Evolutionary conservation across 2,329 filamentous ascomycete species (phyloP).

Genomic region (Penicillium corylophilum): DNA sequence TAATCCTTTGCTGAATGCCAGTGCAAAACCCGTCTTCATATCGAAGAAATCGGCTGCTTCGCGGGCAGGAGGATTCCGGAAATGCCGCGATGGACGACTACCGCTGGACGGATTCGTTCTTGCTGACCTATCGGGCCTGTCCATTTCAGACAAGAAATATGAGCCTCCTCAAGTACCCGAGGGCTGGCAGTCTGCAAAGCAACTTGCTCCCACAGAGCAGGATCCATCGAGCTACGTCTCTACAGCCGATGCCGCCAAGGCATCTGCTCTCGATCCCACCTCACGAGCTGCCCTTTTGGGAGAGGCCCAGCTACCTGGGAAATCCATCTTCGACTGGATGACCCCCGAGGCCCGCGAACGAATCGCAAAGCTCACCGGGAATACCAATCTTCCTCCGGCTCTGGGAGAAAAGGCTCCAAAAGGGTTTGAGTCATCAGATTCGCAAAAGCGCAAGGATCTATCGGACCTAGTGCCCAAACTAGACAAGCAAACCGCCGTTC

Average conservation of each 20-base stretch:
- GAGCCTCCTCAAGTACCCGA: slow-evolving; percentile 45
- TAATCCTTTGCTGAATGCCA: slow-evolving; percentile 65
- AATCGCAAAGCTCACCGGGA: slow-evolving; percentile 73
- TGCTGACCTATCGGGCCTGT: slow-evolving; percentile 53
- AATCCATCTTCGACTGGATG: slow-evolving; percentile 94
- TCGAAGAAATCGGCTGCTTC: slow-evolving; percentile 60
- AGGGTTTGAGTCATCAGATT: slow-evolving; percentile 62
- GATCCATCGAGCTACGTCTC: slow-evolving; percentile 56
- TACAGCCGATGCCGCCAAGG: slow-evolving; percentile 73
- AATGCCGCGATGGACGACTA: slow-evolving; percentile 79
- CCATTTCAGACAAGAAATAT: slow-evolving; percentile 48
- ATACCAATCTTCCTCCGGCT: slow-evolving; percentile 72
- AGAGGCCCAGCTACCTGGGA: slow-evolving; percentile 77
- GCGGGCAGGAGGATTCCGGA: slow-evolving; percentile 54
- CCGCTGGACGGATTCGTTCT: slow-evolving; percentile 80
- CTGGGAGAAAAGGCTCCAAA: slow-evolving; percentile 68
- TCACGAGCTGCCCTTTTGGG: slow-evolving; percentile 77
- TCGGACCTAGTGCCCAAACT: slow-evolving; percentile 62
- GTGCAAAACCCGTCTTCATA: slow-evolving; percentile 70
- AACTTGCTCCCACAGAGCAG: slow-evolving; percentile 41
- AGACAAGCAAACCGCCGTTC: slow-evolving; percentile 65
- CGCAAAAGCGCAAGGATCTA: slow-evolving; percentile 60
- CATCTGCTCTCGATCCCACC: slow-evolving; percentile 71
- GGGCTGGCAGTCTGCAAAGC: slow-evolving; percentile 68
- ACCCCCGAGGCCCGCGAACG: slow-evolving; percentile 73